Evolutionary conservation across 2,329 filamentous ascomycete genomes (phyloP).

Genomic region (Sphaerostilbella broomeana): DNA sequence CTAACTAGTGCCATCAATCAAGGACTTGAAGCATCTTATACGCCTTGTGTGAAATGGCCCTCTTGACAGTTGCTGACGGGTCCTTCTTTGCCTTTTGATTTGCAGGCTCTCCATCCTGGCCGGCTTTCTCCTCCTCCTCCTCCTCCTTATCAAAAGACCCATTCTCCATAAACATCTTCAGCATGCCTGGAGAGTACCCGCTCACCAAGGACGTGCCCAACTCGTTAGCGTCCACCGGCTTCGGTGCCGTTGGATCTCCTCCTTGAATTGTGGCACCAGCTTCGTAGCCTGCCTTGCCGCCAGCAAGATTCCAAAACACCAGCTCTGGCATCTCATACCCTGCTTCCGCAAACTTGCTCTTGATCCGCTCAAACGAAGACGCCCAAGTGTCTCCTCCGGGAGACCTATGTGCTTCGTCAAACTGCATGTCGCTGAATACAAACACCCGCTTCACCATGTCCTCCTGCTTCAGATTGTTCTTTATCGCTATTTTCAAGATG

Average conservation of each 20-base stretch:
- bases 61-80: constrained; percentile 39
- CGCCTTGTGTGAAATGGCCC: constrained; percentile 45
- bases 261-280: neutral
- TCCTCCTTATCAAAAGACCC: constrained; percentile 39
- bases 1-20: too few species aligned
- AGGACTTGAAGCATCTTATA: constrained; percentile 50
- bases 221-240: constrained; percentile 42
- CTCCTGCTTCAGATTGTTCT: constrained; percentile 43
- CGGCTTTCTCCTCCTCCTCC: constrained; percentile 29
- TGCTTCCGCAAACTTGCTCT: constrained; percentile 35
- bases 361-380: constrained; percentile 45
- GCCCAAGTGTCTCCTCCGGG: constrained; percentile 24
- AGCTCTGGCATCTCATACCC: constrained; percentile 54
- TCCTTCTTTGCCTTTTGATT: constrained; percentile 37
- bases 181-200: constrained; percentile 51
- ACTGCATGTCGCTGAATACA: constrained; percentile 57
- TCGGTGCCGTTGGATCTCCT: constrained; percentile 33
- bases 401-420: constrained; percentile 35
- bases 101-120: neutral
- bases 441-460: constrained; percentile 57
- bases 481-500: constrained; percentile 47
- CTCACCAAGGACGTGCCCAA: constrained; percentile 43
- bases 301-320: constrained; percentile 55
- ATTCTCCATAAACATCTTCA: constrained; percentile 50
- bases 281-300: constrained; percentile 25